phyloP scores from a whole-genome alignment of 208 protist genomes.

The Strigomonas culicis region DNA sequence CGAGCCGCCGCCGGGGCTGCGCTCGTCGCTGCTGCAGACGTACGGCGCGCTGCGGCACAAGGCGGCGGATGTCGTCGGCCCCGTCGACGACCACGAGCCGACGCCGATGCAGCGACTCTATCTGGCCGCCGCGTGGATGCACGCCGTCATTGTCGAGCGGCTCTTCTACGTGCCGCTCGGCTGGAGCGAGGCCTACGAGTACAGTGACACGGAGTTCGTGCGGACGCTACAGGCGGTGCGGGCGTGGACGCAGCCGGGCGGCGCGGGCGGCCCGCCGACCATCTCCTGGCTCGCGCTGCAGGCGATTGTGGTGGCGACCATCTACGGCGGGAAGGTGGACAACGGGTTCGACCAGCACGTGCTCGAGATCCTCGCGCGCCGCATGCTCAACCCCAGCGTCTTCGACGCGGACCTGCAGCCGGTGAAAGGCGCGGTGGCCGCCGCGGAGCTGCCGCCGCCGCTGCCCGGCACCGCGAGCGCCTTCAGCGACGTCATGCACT shows the following conservation, averaged over 20 bases:
- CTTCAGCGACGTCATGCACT: slow-evolving; percentile 73
- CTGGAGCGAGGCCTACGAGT: slow-evolving; percentile 98
- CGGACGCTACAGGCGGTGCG: slow-evolving; percentile 92
- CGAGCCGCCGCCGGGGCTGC: slow-evolving; percentile 96
- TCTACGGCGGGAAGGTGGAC: slow-evolving; percentile 97
- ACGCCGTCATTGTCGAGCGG: slow-evolving; percentile 96
- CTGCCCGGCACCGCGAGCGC: slow-evolving; percentile 24
- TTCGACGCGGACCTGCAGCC: slow-evolving; percentile 57
- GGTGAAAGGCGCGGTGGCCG: slow-evolving; percentile 17
- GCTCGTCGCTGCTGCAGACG: slow-evolving; percentile 90
- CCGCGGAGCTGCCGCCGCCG: slow-evolving; percentile 14
- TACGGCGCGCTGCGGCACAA: slow-evolving; percentile 29
- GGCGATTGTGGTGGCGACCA: slow-evolving; percentile 86
- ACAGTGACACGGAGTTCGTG: slow-evolving; percentile 96
- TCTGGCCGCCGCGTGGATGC: slow-evolving; percentile 97
- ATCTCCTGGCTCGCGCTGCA: slow-evolving; percentile 95
- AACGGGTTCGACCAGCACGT: slow-evolving; percentile 97
- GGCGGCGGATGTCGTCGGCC: background rate
- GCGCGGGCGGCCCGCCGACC: slow-evolving; percentile 28
- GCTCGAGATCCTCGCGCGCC: slow-evolving; percentile 88
- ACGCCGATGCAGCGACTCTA: slow-evolving; percentile 90
- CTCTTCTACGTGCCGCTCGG: slow-evolving; percentile 96
- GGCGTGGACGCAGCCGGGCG: slow-evolving; percentile 71
- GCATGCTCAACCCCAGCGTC: slow-evolving; percentile 66
- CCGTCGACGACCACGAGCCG: background rate